These are phyloP conservation scores for Penicillium concentricum DNA, from an alignment of 2,329 filamentous ascomycete species.

Conservation along the genomic window DNA sequence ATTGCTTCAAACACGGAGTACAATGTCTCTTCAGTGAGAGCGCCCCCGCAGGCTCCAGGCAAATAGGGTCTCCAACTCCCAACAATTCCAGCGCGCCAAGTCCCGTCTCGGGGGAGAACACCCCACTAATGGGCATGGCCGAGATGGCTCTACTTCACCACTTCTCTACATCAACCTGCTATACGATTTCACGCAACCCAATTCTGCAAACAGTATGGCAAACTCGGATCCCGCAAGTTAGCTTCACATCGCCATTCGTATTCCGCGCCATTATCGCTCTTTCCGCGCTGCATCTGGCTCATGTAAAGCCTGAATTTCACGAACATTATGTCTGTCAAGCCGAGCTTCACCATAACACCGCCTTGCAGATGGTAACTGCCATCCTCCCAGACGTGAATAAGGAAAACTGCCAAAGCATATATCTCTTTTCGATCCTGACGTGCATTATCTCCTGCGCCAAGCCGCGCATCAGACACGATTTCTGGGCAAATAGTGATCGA, in stretches of 20 bases:
- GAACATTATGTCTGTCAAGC: conserved; percentile 15
- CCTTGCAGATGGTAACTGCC: conserved; percentile 14
- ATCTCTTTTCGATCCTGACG: conserved; percentile 12
- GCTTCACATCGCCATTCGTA: conserved; percentile 10
- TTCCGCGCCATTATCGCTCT: conserved; percentile 14
- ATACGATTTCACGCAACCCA: conserved; percentile 11
- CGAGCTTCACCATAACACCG: conserved; percentile 19
- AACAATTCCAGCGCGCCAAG: neutral
- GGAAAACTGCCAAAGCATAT: conserved; percentile 9
- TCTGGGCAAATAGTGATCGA: conserved; percentile 6
- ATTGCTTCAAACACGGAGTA: conserved; percentile 11
- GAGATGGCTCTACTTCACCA: conserved; percentile 16
- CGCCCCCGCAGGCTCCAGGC: neutral
- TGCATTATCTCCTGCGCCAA: conserved; percentile 12
- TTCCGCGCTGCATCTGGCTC: conserved; percentile 11
- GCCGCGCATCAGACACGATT: neutral
- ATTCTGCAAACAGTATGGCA: conserved; percentile 15
- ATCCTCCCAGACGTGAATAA: conserved; percentile 9
- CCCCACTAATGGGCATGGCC: conserved; percentile 2
- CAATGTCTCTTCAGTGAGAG: neutral
- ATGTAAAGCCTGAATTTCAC: conserved; percentile 15
- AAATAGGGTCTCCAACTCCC: neutral
- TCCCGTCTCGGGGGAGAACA: neutral
- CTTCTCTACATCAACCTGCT: conserved; percentile 17
- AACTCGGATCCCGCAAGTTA: conserved; percentile 7